phyloP scores from a whole-genome alignment of 2,329 filamentous ascomycete species.

The Curvularia spicifera region DNA sequence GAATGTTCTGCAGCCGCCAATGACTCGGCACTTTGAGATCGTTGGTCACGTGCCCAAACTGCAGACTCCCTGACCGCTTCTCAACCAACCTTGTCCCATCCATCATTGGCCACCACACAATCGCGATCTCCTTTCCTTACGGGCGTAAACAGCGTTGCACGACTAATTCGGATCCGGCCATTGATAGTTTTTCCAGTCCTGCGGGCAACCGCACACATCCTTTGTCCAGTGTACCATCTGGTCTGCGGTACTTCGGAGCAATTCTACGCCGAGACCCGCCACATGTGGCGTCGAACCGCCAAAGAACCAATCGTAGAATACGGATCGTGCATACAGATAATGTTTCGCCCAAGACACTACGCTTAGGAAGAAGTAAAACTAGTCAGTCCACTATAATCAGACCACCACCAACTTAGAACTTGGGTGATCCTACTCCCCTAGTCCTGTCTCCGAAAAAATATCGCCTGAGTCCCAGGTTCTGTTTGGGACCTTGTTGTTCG shows the following conservation, averaged over 20 bases:
- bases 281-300: background rate
- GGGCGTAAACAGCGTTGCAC: background rate
- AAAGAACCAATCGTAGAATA: background rate
- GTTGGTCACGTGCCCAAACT: background rate
- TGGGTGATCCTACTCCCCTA: background rate
- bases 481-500: background rate
- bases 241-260: background rate
- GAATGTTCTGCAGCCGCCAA: background rate
- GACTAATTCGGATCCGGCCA: constrained; percentile 9
- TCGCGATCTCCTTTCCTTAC: constrained; percentile 1
- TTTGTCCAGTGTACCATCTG: background rate
- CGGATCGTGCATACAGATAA: background rate
- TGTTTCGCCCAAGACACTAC: background rate
- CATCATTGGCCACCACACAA: background rate
- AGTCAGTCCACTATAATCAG: background rate
- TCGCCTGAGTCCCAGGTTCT: background rate
- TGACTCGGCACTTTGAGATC: background rate
- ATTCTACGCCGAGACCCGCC: background rate
- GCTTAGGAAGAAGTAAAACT: background rate
- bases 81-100: background rate
- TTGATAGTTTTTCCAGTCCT: constrained; percentile 12
- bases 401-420: background rate
- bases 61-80: constrained; percentile 1
- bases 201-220: background rate
- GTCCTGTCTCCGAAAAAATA: background rate